A percentile compares a stretch with the other conserved stretches of the same genome.
Conservation (phyloP, 176 grass and related monocot species). For the Sorghum bicolor region Sorghum_bicolor_NCBIv3 NC_012879.2:53812001-53812500, state of each 20-base stretch:
- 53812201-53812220: background rate
- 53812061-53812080: constrained; percentile 46
- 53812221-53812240: background rate
- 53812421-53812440: background rate
- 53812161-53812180: background rate
- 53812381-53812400: background rate
- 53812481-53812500: background rate
- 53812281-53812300: background rate
- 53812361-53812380: background rate
- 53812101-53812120: constrained; percentile 1
- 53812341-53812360: background rate
- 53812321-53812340: background rate
- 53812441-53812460: background rate
- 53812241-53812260: background rate
- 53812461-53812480: background rate
- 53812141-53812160: background rate
- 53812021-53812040: constrained; percentile 77
- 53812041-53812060: constrained; percentile 54
- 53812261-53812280: background rate
- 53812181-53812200: constrained; percentile 5
- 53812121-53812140: background rate
- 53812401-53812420: background rate
- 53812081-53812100: background rate
- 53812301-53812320: background rate
- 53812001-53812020: constrained; percentile 70